A percentile compares a stretch with the other conserved stretches of the same genome.
Evolutionary conservation across 2,329 filamentous ascomycete species (phyloP).

Genomic region (Fusarium nodosum): DNA sequence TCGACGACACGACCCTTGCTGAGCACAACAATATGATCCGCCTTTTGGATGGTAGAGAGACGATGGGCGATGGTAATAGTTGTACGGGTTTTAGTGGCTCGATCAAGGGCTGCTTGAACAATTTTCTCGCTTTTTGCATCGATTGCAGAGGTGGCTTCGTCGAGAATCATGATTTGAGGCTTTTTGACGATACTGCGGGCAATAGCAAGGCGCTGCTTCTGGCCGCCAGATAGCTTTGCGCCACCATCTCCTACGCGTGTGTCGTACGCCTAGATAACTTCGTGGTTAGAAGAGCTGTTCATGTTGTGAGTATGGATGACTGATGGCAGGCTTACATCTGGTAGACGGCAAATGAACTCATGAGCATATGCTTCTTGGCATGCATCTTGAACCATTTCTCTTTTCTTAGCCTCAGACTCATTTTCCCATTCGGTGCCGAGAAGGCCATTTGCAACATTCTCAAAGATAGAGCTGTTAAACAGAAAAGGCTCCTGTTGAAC

Average conservation of each 20-base stretch:
- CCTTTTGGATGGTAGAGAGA: conserved; percentile 70
- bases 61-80: conserved; percentile 76
- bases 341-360: conserved; percentile 65
- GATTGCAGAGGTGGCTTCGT: conserved; percentile 73
- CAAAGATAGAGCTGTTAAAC: conserved; percentile 63
- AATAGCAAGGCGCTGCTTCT: conserved; percentile 68
- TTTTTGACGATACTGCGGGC: conserved; percentile 66
- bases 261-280: conserved; percentile 60
- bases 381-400: conserved; percentile 60
- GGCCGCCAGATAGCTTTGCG: conserved; percentile 64
- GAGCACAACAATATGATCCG: conserved; percentile 76
- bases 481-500: conserved; percentile 69
- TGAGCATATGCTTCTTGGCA: conserved; percentile 65
- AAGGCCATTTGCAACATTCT: conserved; percentile 63
- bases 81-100: conserved; percentile 60
- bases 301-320: conserved; percentile 37
- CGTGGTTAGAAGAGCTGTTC: not conserved
- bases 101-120: conserved; percentile 60
- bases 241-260: conserved; percentile 68
- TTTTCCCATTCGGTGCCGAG: conserved; percentile 55
- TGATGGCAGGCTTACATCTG: conserved; percentile 50
- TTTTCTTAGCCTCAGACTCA: conserved; percentile 56
- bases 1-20: conserved; percentile 71
- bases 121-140: conserved; percentile 55
- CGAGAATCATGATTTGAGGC: conserved; percentile 73